Evolutionary conservation across 108 stramenopile genomes (phyloP).

Genomic region (Cyclotella baltica): DNA sequence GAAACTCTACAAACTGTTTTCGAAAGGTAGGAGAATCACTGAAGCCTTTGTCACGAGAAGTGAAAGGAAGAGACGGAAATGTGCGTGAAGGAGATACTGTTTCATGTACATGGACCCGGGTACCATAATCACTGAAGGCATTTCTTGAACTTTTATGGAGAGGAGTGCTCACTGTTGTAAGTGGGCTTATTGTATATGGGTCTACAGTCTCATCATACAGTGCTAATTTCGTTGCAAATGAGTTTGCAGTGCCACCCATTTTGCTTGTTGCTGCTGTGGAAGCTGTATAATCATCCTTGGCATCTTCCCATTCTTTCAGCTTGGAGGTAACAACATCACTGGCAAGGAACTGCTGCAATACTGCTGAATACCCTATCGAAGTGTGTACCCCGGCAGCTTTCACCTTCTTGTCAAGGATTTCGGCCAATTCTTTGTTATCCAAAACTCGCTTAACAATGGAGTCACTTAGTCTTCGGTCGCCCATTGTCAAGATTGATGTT

Average conservation of each 20-base stretch:
- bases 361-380: neutral
- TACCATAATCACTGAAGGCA: conserved; percentile 4
- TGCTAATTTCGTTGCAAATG: neutral
- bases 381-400: neutral
- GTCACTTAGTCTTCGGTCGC: too few relatives aligned
- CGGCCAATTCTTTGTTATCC: neutral
- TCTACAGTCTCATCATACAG: neutral
- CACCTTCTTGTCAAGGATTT: neutral
- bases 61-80: neutral
- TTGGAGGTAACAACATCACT: conserved; percentile 7
- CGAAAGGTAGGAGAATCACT: neutral
- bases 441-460: neutral
- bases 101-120: neutral
- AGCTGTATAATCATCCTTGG: neutral
- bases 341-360: conserved; percentile 1
- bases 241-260: neutral
- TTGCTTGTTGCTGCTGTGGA: neutral
- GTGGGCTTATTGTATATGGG: neutral
- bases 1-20: neutral
- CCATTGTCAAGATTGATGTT: too few relatives aligned
- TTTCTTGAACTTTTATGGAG: neutral
- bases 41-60: neutral
- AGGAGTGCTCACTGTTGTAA: neutral
- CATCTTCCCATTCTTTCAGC: conserved; percentile 12
- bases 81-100: conserved; percentile 1